Base-by-base conservation (phyloP, 2,329 filamentous ascomycete genomes). In the Cryphonectria parasitica region DNA sequence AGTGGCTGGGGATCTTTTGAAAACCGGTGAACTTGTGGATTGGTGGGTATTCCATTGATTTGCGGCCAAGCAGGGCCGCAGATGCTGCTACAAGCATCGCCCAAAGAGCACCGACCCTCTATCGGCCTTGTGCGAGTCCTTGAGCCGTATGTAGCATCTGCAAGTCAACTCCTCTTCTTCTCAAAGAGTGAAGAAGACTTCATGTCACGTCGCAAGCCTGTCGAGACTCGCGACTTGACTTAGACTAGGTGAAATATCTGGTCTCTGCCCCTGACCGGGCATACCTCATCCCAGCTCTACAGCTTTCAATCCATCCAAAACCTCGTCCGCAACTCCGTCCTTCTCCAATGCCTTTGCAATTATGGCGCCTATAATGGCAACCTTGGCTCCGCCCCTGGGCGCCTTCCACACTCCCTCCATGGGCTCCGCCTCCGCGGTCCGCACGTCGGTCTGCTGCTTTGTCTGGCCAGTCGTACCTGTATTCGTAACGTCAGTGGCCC, bases 371-470 rank as follows among this genome's bases (percentile, higher is more conserved):
- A 98, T 82, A 25, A 96, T 84, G 5, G 82, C 84, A 76, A 94
- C 88, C 83, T 92, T 94, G 52, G 95, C 89, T 1, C 95, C 95
- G 54, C 95, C 95, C 43, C 94, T 82, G 43, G 93, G 92, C 54
- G 95, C 92, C 76, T 89, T 92, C 95, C 95, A 98, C 39, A 97
- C 93, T 1, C 93, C 91, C 71, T 92, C 90, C 31, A 85, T 83
- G 41, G 87, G 82, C 69, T 88, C 84, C 58, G 88, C 88, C 72
- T 90, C 86, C 19, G 80, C 79, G 25, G 83, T 78, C 71, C 80
- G 82, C 22, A 82, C 75, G 61, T 81, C 80, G 4, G 80, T 77
- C 56, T 54, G 68, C 45, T 83, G 81, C 70, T 82, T 82, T 64
- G 66, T 71, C 58, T 72, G 70, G 10, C 73, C 78, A 41, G 74